Conservation (phyloP, 2,329 filamentous ascomycete genomes). For the Aspergillus aculeatinus region DNA sequence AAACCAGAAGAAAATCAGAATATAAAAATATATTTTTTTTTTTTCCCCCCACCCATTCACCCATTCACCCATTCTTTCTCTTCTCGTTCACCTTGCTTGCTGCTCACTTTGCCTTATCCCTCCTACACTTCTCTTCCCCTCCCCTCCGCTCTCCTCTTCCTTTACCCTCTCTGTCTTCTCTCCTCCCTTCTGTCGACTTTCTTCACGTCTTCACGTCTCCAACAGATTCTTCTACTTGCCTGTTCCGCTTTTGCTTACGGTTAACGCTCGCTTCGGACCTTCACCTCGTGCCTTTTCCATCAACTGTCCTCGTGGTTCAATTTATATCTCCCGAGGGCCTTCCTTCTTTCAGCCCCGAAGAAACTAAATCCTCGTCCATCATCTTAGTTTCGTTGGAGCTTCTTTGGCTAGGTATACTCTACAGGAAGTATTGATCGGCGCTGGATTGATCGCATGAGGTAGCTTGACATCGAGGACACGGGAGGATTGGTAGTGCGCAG, state of each 20-base stretch:
- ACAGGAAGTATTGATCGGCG: slow-evolving; percentile 21
- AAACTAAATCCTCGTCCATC: background rate
- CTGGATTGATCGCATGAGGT: slow-evolving; percentile 21
- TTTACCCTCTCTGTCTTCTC: background rate
- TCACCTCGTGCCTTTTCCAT: background rate
- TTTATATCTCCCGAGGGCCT: slow-evolving; percentile 1
- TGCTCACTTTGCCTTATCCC: slow-evolving; percentile 17
- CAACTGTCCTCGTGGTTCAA: slow-evolving; percentile 7
- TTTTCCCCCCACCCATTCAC: background rate
- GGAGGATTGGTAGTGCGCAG: slow-evolving; percentile 24
- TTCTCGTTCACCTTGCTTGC: background rate
- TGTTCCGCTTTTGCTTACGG: slow-evolving; percentile 3
- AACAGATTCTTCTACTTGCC: background rate
- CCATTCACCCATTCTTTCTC: slow-evolving; percentile 1
- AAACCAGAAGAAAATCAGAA: too few relatives aligned
- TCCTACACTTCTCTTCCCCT: slow-evolving; percentile 18
- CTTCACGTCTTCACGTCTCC: background rate
- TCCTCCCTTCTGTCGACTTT: background rate
- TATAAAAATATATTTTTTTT: too few relatives aligned
- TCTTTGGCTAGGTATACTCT: slow-evolving; percentile 21
- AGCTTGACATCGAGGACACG: slow-evolving; percentile 23
- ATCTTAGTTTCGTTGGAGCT: slow-evolving; percentile 10
- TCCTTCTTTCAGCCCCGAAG: background rate
- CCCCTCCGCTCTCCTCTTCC: background rate
- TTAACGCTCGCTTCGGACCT: background rate